Evolutionary conservation across 768 basidiomycete genomes (phyloP), one percentile per base, ranked within the genome.

Genomic region (Mycena metata): DNA sequence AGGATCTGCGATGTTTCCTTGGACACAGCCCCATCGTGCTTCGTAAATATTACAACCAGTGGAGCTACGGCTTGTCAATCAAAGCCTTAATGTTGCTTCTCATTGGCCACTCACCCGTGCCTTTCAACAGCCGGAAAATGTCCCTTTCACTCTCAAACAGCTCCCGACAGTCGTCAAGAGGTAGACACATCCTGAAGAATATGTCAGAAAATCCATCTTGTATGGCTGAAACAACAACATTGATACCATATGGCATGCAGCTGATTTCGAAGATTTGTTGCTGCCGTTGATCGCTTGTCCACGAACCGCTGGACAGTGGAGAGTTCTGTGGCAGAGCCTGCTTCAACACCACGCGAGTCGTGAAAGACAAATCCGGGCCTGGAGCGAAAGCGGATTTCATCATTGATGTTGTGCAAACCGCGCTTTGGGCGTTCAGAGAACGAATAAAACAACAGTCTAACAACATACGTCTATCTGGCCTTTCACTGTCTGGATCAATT

Each of bases 351-450:
- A 23, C 49, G 24, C 11, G 49, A 50, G 26, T 50, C 49, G n/a
- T 50, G 49, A n/a, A 50, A 50, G 49, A 50, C 49, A 50, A 50
- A 50, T 26, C 49, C 49, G 17, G 49, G 49, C 49, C 17, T 50
- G n/a, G 24, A 12, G 49, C 2, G 24, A 50, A 50, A 55, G n/a
- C 21, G n/a, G 52, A 55, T 55, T 36, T 55, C 52, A 23, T 55
- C 50, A 6, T 52, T 33, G 5, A 52, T 11, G 12, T 33, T 55
- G 36, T 55, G 52, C 15, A 55, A 55, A 55, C 52, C 52, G 9
- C 52, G 52, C 52, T 55, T 2, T 23, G 1, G 12, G n/a, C 52
- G 24, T 7, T 52, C n/a, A 55, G 36, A 4, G 39, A 8, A 4
- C 35, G 15, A 11, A 1, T 3, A 39, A 39, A 2, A 55, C 3